These are phyloP conservation scores for Sporothrix mexicana DNA, from an alignment of 2,329 filamentous ascomycete genomes.

Conservation along the genomic window DNA sequence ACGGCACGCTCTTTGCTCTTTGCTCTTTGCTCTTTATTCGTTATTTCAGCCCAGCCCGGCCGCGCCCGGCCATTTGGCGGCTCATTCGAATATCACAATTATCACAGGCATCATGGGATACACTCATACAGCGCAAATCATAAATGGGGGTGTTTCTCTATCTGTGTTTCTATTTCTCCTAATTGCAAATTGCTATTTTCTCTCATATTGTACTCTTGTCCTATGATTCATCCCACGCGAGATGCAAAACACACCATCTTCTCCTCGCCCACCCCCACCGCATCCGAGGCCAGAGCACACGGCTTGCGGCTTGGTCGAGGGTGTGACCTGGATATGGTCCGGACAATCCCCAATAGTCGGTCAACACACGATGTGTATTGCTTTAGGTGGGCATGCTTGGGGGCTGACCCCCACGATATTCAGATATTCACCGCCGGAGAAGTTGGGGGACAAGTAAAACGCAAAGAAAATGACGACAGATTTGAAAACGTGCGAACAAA, in stretches of 20 bases:
- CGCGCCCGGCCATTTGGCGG: neutral
- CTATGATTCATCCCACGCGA: conserved; percentile 13
- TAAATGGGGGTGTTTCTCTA: neutral
- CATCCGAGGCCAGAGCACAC: conserved; percentile 10
- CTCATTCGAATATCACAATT: neutral
- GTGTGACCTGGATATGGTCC: neutral
- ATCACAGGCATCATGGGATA: neutral
- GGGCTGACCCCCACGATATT: neutral
- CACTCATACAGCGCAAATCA: neutral
- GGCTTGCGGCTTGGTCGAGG: neutral
- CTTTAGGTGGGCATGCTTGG: neutral
- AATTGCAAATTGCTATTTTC: neutral
- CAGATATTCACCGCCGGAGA: neutral
- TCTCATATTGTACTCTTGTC: neutral
- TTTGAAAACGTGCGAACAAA: neutral
- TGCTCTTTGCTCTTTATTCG: no score
- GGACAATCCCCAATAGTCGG: conserved; percentile 1
- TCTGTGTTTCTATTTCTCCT: neutral
- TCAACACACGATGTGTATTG: no score
- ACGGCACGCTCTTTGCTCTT: neutral
- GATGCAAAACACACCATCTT: neutral
- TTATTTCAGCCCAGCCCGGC: neutral
- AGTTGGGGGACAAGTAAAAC: neutral
- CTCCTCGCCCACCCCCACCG: neutral
- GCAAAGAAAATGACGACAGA: neutral